Conservation (phyloP, 148 eudicot genomes). For the Camellia granthamiana region DNA sequence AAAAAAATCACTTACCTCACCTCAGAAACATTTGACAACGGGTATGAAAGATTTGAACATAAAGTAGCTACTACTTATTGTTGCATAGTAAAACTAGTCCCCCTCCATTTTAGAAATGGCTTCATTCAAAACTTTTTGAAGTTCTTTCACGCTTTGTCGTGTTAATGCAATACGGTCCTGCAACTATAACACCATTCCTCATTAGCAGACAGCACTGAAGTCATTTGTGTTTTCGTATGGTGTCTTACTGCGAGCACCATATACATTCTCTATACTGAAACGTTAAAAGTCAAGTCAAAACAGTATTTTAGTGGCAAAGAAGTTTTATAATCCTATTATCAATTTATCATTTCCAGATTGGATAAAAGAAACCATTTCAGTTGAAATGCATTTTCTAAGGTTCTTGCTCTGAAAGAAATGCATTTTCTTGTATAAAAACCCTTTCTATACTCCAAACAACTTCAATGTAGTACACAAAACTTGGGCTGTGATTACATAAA, state of each 20-base stretch:
- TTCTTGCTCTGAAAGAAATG: neutral
- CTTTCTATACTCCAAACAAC: neutral
- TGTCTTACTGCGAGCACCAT: too few species aligned
- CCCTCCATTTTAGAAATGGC: constrained; percentile 79
- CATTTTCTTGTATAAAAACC: neutral
- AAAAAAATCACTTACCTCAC: neutral
- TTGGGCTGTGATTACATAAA: too few species aligned
- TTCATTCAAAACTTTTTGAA: constrained; percentile 54
- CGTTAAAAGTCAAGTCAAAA: neutral
- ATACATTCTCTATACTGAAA: too few species aligned
- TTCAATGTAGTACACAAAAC: too few species aligned
- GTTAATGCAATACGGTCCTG: constrained; percentile 79
- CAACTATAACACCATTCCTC: constrained; percentile 20
- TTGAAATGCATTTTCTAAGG: neutral
- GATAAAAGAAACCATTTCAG: neutral
- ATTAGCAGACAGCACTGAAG: neutral
- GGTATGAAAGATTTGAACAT: too few species aligned
- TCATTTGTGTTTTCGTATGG: neutral
- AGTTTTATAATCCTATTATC: neutral
- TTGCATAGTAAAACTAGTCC: constrained; percentile 32
- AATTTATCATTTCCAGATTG: neutral
- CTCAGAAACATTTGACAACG: neutral
- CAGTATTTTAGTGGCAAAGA: neutral
- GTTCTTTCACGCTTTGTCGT: constrained; percentile 68
- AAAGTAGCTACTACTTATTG: neutral